Percentiles rank a stretch among this genome's conserved stretches.
These are phyloP conservation scores for Cystofilobasidium macerans DNA, from an alignment of 768 basidiomycete genomes.

Conservation along the genomic window DNA sequence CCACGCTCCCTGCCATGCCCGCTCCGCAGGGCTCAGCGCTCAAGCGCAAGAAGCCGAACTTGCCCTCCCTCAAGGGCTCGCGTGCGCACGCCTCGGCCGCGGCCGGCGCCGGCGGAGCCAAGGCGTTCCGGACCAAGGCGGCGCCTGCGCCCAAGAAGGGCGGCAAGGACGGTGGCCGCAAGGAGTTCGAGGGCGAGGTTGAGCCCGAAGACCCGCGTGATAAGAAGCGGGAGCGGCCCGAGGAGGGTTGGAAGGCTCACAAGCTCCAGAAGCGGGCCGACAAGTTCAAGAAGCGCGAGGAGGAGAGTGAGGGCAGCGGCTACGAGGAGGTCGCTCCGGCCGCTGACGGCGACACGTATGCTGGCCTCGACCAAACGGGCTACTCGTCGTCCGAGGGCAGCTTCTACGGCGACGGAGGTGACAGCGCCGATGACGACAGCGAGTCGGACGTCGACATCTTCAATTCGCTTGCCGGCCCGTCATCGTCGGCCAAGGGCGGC, in stretches of 20 bases:
- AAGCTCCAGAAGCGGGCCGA: slow-evolving; percentile 4
- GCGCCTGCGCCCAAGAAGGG: slow-evolving; percentile 8
- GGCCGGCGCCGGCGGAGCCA: neutral
- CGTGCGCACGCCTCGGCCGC: slow-evolving; percentile 9
- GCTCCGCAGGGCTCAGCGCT: neutral
- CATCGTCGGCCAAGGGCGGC: slow-evolving; percentile 5
- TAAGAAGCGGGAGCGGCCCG: slow-evolving; percentile 5
- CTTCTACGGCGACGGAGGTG: neutral
- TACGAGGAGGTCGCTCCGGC: slow-evolving; percentile 25
- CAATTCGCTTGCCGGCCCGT: slow-evolving; percentile 16
- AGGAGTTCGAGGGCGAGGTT: slow-evolving; percentile 5
- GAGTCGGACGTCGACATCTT: slow-evolving; percentile 25
- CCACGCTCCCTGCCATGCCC: neutral
- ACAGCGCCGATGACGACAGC: neutral
- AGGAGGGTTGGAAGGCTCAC: slow-evolving; percentile 6
- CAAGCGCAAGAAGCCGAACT: slow-evolving; percentile 22
- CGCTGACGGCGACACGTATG: slow-evolving; percentile 11
- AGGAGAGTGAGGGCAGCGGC: slow-evolving; percentile 21
- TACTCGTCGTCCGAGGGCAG: slow-evolving; percentile 3
- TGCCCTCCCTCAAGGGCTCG: slow-evolving; percentile 12
- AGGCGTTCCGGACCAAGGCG: slow-evolving; percentile 12
- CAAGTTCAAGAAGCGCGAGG: slow-evolving; percentile 13
- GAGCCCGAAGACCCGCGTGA: neutral
- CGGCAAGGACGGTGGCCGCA: slow-evolving; percentile 5
- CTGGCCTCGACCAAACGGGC: slow-evolving; percentile 1